Evolutionary conservation across 2,329 filamentous ascomycete species (phyloP).

Genomic region (Juglanconis oblonga): DNA sequence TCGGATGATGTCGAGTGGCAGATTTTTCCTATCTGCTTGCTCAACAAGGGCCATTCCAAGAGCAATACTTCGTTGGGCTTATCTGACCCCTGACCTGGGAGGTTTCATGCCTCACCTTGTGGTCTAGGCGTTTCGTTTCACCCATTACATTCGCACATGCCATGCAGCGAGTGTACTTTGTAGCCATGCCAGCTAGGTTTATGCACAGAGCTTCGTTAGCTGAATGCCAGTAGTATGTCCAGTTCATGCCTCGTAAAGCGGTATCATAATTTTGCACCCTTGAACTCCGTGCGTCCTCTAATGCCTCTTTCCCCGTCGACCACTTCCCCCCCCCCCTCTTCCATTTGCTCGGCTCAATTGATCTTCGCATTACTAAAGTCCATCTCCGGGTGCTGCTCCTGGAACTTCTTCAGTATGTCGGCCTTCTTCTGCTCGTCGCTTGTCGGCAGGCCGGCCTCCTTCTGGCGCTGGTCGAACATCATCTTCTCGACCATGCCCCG

Average conservation of each 20-base stretch:
- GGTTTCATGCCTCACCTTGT: conserved; percentile 27
- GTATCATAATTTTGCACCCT: conserved; percentile 13
- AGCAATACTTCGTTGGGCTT: conserved; percentile 49
- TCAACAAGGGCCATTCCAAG: conserved; percentile 55
- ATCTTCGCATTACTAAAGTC: conserved; percentile 71
- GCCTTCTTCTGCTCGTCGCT: conserved; percentile 95
- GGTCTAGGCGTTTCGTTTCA: conserved; percentile 62
- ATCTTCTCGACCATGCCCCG: conserved; percentile 99
- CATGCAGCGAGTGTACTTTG: not conserved
- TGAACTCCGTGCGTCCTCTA: not conserved
- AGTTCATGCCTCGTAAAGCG: conserved; percentile 5
- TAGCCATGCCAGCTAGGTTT: not conserved
- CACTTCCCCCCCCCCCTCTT: not conserved
- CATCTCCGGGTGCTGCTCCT: conserved; percentile 73
- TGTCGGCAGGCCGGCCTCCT: conserved; percentile 83
- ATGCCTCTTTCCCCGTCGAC: not conserved
- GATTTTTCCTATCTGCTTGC: conserved; percentile 48
- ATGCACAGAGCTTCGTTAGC: not conserved
- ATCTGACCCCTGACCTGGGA: conserved; percentile 54
- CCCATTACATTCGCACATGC: conserved; percentile 48
- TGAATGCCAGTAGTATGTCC: conserved; percentile 1
- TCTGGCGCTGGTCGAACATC: conserved; percentile 99
- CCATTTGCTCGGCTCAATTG: conserved; percentile 34
- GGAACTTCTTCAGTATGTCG: conserved; percentile 91
- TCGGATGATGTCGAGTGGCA: conserved; percentile 44